Percentiles rank a stretch among this genome's conserved stretches.
Conservation (phyloP, 2,329 filamentous ascomycete genomes). For the Aspergillus candidus region DNA sequence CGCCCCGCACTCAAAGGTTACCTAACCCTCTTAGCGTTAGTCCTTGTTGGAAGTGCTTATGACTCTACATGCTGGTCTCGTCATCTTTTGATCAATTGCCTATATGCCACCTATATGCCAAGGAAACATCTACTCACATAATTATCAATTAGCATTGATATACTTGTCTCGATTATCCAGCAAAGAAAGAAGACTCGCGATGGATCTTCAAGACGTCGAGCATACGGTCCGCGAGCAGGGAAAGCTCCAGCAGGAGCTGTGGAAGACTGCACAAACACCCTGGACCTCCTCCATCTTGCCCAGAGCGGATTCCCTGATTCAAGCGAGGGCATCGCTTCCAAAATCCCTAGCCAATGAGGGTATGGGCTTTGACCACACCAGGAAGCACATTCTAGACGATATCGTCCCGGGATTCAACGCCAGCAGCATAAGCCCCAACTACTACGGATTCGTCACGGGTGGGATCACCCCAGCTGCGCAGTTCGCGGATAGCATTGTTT, state of each 20-base stretch:
- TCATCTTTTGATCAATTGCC: too few relatives aligned
- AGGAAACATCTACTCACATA: too few relatives aligned
- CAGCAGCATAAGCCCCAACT: slow-evolving; percentile 59
- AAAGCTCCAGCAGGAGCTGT: slow-evolving; percentile 22
- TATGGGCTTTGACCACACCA: slow-evolving; percentile 25
- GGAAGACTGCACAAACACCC: slow-evolving; percentile 25
- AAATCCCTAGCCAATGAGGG: slow-evolving; percentile 24
- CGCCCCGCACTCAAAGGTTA: too few relatives aligned
- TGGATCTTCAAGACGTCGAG: slow-evolving; percentile 9
- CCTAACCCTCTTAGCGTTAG: too few relatives aligned
- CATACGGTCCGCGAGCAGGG: slow-evolving; percentile 13
- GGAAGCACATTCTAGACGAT: slow-evolving; percentile 35
- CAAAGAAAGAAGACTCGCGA: background rate
- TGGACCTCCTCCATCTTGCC: slow-evolving; percentile 30
- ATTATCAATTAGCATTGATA: background rate
- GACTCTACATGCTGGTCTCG: too few relatives aligned
- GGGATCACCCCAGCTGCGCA: slow-evolving; percentile 71
- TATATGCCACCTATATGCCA: too few relatives aligned
- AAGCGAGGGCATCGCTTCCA: slow-evolving; percentile 30
- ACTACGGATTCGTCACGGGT: slow-evolving; percentile 88
- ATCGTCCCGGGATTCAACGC: slow-evolving; percentile 56
- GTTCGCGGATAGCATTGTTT: slow-evolving; percentile 78
- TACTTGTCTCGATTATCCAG: background rate
- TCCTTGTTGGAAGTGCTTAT: too few relatives aligned
- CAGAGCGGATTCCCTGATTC: slow-evolving; percentile 20